Evolutionary conservation across 176 grass and related monocot genomes (phyloP).

Genomic region (Elaeis guineensis): DNA sequence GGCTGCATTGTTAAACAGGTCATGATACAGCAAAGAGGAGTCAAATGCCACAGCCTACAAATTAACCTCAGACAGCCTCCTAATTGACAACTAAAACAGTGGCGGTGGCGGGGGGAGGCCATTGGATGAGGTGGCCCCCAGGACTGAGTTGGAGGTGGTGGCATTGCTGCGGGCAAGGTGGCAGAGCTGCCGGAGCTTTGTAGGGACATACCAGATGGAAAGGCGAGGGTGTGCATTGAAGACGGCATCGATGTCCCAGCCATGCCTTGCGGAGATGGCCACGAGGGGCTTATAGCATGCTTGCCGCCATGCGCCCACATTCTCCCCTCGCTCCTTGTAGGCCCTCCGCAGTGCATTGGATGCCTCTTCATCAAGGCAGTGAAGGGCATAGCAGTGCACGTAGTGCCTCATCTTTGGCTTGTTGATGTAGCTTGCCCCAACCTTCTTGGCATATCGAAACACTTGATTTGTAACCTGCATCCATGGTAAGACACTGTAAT

Average conservation of each 20-base stretch:
- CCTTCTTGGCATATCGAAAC: slow-evolving; percentile 94
- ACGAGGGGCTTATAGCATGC: slow-evolving; percentile 93
- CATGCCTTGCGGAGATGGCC: slow-evolving; percentile 68
- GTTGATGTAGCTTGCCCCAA: slow-evolving; percentile 97
- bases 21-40: too few species aligned
- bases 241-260: slow-evolving; percentile 94
- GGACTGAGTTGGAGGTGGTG: slow-evolving; percentile 4
- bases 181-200: slow-evolving; percentile 88
- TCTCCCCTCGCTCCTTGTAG: slow-evolving; percentile 88
- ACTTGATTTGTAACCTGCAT: slow-evolving; percentile 94
- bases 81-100: too few species aligned
- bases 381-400: slow-evolving; percentile 98
- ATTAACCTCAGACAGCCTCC: too few species aligned
- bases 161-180: slow-evolving; percentile 58
- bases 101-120: slow-evolving; percentile 17
- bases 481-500: too few species aligned
- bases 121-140: slow-evolving; percentile 11
- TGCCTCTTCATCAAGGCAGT: slow-evolving; percentile 87
- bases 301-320: slow-evolving; percentile 89
- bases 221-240: slow-evolving; percentile 89
- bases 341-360: slow-evolving; percentile 68
- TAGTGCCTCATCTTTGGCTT: slow-evolving; percentile 99
- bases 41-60: too few species aligned
- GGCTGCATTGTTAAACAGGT: too few species aligned
- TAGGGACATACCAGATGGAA: slow-evolving; percentile 94